phyloP scores from a whole-genome alignment of 257 asterid genomes.

The Mentha longifolia region DNA sequence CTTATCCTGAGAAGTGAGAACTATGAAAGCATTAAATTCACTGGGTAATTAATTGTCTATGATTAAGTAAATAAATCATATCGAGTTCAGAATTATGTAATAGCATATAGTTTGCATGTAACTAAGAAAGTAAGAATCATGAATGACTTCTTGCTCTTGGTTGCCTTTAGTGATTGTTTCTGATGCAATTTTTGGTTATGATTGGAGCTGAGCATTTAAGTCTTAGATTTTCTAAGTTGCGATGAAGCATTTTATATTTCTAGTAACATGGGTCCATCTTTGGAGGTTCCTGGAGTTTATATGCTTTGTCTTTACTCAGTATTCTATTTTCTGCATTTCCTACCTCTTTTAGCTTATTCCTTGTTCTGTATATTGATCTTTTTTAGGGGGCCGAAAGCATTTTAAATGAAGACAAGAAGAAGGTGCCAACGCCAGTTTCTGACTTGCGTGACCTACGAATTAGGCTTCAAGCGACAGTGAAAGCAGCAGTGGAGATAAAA shows the following conservation, averaged over 20 bases:
- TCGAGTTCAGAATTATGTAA: background rate
- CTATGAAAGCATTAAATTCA: background rate
- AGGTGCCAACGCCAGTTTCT: slow-evolving; percentile 32
- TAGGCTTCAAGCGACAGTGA: slow-evolving; percentile 62
- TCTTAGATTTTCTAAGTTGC: background rate
- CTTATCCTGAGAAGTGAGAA: slow-evolving; percentile 16
- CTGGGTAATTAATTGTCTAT: background rate
- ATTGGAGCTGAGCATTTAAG: background rate
- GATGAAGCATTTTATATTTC: background rate
- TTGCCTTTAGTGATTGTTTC: background rate
- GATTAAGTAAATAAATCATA: background rate
- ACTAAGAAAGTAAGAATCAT: background rate
- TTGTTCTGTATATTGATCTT: slow-evolving; percentile 22
- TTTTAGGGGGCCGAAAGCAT: slow-evolving; percentile 52
- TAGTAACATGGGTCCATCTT: background rate
- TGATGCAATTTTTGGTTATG: slow-evolving; percentile 11
- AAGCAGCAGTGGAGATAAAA: slow-evolving; percentile 56
- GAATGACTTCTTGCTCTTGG: background rate
- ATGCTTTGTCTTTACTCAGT: background rate
- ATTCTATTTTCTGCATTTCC: slow-evolving; percentile 2
- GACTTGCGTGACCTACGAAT: slow-evolving; percentile 57
- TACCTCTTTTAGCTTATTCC: slow-evolving; percentile 17
- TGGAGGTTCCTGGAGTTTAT: background rate
- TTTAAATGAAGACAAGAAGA: slow-evolving; percentile 38
- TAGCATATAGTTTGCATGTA: background rate